Percentiles rank a stretch among this genome's conserved stretches.
These are phyloP conservation scores for Cladophialophora psammophila DNA, from an alignment of 2,329 filamentous ascomycete species.

Conservation along the genomic window DNA sequence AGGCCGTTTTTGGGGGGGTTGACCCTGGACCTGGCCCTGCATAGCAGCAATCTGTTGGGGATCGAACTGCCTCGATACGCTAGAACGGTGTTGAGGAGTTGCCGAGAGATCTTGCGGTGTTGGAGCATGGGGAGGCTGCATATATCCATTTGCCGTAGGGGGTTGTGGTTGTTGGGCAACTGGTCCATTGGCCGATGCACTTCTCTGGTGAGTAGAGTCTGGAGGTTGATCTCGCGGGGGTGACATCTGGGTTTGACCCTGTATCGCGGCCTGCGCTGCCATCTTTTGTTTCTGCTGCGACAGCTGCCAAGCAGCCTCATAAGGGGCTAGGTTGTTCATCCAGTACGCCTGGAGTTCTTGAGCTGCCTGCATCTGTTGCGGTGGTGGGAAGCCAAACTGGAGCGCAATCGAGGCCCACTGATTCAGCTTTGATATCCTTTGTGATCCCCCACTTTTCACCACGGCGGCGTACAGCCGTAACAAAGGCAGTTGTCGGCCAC, in stretches of 20 bases:
- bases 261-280: conserved; percentile 50
- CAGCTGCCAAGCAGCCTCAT: conserved; percentile 66
- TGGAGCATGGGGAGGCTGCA: conserved; percentile 26
- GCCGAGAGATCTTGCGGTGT: conserved; percentile 45
- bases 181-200: conserved; percentile 41
- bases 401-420: conserved; percentile 77
- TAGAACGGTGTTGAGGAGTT: conserved; percentile 42
- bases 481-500: conserved; percentile 75
- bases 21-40: conserved; percentile 34
- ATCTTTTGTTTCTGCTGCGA: conserved; percentile 54
- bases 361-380: conserved; percentile 70
- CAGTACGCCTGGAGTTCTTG: conserved; percentile 76
- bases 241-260: conserved; percentile 52
- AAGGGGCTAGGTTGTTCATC: conserved; percentile 75
- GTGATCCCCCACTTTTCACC: conserved; percentile 78
- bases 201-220: conserved; percentile 37
- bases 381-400: conserved; percentile 65
- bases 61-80: conserved; percentile 42
- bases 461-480: conserved; percentile 80
- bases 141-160: conserved; percentile 49
- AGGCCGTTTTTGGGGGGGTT: conserved; percentile 38
- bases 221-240: conserved; percentile 46
- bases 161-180: conserved; percentile 29
- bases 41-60: conserved; percentile 38
- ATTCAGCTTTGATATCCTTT: conserved; percentile 72